Evolutionary conservation across 805 yeast genomes (phyloP), one percentile per base, ranked within the genome.

Genomic region (Schizosaccharomyces osmophilus): DNA sequence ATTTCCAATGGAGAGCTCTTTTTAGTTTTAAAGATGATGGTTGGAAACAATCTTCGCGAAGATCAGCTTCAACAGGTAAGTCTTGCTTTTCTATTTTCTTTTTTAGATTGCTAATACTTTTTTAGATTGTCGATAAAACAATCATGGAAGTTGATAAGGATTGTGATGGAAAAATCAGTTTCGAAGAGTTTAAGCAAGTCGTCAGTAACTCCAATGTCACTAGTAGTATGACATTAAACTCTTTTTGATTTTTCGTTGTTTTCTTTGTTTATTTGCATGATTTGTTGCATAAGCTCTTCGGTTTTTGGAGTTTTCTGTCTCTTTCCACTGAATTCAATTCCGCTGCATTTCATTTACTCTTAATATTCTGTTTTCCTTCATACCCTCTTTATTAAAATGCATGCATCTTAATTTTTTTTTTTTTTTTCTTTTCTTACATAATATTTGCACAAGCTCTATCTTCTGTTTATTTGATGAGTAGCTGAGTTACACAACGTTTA

Each of bases 1-100:
- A 87, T 93, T 45, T 89, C 97, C 2, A 90, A 90, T 69, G 99
- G 98, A 29, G 99, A 93, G 72, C 72, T 93, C 62, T 93, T 84
- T 68, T 77, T 90, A 51, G 97, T 93, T 51, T 75, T 93, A 73
- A 86, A 93, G 72, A 85, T 87, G 80, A 93, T 93, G 98, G 98
- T 94, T 32, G 98, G 97, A 1, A 83, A 82, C 66, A 88, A 93
- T 68, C 73, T 94, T 62, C 84, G 82, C 64, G 95, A 86, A 63
- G 81, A 80, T 32, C 95, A 93, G 68, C 77, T 93, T 62, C 99
- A 93, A 71, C 97, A 94, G 39, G 57, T 51, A 24, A 11, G 57
- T 24, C 13, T 17, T 22, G 22, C 3, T 5, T 29, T 8, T 6
- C 17, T 6, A 6, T 29, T 29, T 29, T 29, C 5, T 51, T 17